Base-by-base conservation (phyloP, 441 rosid genomes). In the Pelargonium cotyledonis region DNA sequence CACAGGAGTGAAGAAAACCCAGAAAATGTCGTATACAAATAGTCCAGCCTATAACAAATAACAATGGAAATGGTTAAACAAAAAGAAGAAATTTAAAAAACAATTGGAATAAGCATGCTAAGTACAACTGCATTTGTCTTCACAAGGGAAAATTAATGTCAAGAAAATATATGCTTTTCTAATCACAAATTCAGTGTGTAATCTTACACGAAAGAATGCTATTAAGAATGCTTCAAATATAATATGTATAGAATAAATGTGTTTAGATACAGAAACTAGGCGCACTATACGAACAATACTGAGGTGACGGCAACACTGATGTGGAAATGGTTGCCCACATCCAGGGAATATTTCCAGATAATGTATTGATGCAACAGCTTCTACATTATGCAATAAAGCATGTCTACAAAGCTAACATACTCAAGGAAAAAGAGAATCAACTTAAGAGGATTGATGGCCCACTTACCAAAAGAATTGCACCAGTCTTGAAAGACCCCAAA, bases 1-100 rank as follows among this genome's bases (percentile, higher is more conserved):
- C 47, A 93, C 98, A 0, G 96, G 98, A 63, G 98, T 93, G 79
- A 93, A 91, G 89, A 93, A 93, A 79, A 93, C 96, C 95, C 97
- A 93, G 85, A 95, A 95, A 72, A 92, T 92, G 76, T 95, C 97
- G 69, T 91, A 95, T 47, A 90, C 88, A 81, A 95, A 95, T 70
- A 95, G 97, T 65, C 98, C 99, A 72, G 86, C 95, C 99, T 94
- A 81, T 75, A 79, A 63, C 40, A 69, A 49, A 64, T 19, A 51
- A 61, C 35, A 6, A 51, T 19, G 15, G 21, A 57, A 23, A 2
- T 57, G 23, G 62, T 57, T 23, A 57, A 6, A 18, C 62, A 57
- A 57, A 57, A 19, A 58, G 26, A 57, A 57, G 19, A 1, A 18
- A 57, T 8, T 6, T 57, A 26, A 16, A 57, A 16, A 18, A 23